Evolutionary conservation across 1,284 basidiomycete genomes (phyloP), one percentile per base, ranked within the genome.

Genomic region (Ceratobasidium sp.): DNA sequence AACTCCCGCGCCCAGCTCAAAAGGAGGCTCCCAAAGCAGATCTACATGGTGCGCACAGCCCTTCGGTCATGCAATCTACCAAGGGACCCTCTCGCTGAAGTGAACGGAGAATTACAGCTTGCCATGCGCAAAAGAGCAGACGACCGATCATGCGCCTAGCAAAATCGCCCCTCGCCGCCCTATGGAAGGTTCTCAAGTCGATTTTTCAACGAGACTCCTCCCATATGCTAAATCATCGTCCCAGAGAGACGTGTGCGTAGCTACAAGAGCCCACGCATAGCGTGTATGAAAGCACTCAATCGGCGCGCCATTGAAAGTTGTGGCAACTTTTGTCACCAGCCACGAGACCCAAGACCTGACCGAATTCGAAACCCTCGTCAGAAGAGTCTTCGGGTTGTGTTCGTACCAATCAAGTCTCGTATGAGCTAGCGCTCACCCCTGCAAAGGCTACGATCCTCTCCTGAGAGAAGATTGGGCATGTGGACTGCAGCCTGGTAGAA

Each of bases 21-120:
- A 53, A 71, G 5, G 50, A 50, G 36, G 53, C 41, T 59, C 36
- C 15, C 53, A 27, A 33, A 27, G 54, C 44, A 54, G 56, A 59
- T 45, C 24, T 19, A 17, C 66, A 71, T 71, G 66, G 66, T 48
- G 66, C 53, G 33, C 66, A 48, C 66, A 71, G 41, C 53, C 66
- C 44, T 44, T 48, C 41, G 54, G 54, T 71, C 66, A 71, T 27
- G 66, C 29, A 33, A 45, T 59, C 56, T 44, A 71, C 66, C n/a
- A 17, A 27, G 54, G 19, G 36, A 59, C 17, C 53, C 44, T 22
- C 22, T 33, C 14, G 54, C 6, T 11, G 45, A 47, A n/a, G 22
- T 27, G 9, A n/a, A n/a, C 14, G 62, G n/a, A 8, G 45, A 50
- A 22, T 9, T 22, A 14, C 51, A 22, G 44, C 8, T 14, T 17